A percentile compares a stretch with the other conserved stretches of the same genome.
Conservation (phyloP, 805 yeast genomes). For the Lachancea nothofagi region DNA sequence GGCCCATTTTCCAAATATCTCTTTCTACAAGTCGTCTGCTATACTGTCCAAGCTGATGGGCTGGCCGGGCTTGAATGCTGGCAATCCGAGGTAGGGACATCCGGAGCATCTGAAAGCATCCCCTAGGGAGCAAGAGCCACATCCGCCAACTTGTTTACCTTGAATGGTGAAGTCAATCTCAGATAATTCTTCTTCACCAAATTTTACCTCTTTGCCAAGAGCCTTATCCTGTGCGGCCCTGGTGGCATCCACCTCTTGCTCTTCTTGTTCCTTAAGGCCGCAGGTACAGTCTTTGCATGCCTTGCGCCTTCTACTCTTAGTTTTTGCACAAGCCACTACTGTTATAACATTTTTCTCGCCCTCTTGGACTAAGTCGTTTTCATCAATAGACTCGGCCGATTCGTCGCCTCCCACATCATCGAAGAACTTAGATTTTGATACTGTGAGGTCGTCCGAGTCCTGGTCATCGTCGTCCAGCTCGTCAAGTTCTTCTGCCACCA, state of each 20-base stretch:
- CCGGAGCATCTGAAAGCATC: constrained; percentile 99
- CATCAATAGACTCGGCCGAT: constrained; percentile 51
- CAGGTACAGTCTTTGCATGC: constrained; percentile 99
- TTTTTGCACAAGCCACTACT: constrained; percentile 29
- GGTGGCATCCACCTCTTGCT: constrained; percentile 40
- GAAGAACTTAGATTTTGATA: constrained; percentile 50
- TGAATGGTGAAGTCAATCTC: constrained; percentile 95
- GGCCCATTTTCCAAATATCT: no score
- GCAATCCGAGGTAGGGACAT: constrained; percentile 94
- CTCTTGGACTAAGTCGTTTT: constrained; percentile 47
- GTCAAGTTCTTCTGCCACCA: constrained; percentile 3
- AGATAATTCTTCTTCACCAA: constrained; percentile 58
- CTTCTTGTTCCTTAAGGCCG: constrained; percentile 88
- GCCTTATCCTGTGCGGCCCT: constrained; percentile 36
- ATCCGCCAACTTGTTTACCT: constrained; percentile 89
- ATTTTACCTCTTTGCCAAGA: constrained; percentile 37
- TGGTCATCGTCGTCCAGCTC: constrained; percentile 33
- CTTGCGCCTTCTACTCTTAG: constrained; percentile 45
- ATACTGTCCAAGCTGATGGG: constrained; percentile 68
- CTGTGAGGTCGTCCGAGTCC: constrained; percentile 33
- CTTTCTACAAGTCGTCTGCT: constrained; percentile 64
- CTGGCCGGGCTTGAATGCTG: constrained; percentile 98
- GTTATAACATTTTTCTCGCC: constrained; percentile 29
- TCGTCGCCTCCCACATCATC: constrained; percentile 41
- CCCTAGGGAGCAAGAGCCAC: constrained; percentile 95